Base-by-base conservation (phyloP, 2,329 filamentous ascomycete species). In the Cladosporium sphaerospermum region DNA sequence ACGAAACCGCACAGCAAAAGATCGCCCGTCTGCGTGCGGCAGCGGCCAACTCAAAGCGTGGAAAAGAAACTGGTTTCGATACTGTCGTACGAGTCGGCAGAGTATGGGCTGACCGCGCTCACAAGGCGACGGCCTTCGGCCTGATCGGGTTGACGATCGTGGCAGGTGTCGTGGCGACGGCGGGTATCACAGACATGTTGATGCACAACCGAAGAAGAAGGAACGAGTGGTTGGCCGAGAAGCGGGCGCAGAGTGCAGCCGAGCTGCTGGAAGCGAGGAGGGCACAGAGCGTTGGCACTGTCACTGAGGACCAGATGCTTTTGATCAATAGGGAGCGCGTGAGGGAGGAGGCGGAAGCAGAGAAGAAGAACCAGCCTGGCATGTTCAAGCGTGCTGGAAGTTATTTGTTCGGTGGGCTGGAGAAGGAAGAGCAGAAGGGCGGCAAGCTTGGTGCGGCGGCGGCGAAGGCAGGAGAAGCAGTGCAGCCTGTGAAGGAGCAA, bases 161-260 rank as follows among this genome's bases (percentile, higher is more conserved):
- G 56, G 76, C 78, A 48, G 80, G 76, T 60, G 77, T 78, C 40
- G 77, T 85, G 42, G 82, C 82, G 36, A 75, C 80, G 37, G 84
- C 85, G 66, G 82, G 83, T 9, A 76, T 84, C 58, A 76, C 80
- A 55, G 83, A 85, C 62, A 80, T 87, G 74, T 75, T 86, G 54
- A 69, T 84, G 55, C 83, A 86, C 71, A 87, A 86, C 67, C 78
- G 84, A 52, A 75, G 79, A 54, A 83, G 85, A 72, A 75, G 79
- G 53, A 75, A 75, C 36, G 79, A 85, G 57, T 87, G 78, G 74
- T 76, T 83, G 57, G 77, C 71, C 42, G 70, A 77, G 56, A 71
- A 83, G 62, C 71, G 78, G 59, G 70, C 69, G 45, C 65, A 75
- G 61, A 69, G 69, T 44, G 69, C 69, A 47, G 66, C 64, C 48